Base-by-base conservation (phyloP, 768 basidiomycete species). In the Mycena albidolilacea region DNA sequence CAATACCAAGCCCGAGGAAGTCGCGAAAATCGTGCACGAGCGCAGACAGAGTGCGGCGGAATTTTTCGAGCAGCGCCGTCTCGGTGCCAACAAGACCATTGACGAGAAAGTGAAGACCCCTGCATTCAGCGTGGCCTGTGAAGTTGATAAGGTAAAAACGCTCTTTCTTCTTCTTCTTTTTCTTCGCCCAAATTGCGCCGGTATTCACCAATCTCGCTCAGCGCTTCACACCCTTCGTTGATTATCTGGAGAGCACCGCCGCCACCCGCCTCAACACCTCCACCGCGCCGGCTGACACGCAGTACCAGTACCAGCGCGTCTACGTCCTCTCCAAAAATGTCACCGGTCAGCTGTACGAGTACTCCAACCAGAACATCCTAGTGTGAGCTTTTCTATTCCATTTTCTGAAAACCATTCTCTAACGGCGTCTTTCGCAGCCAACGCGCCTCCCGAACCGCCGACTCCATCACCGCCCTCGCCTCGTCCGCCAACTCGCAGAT, bases 291-390 rank as follows among this genome's bases (percentile, higher is more conserved):
- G 84, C 86, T 12, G 88, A 91, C 75, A 83, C 87, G 57, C 88
- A 93, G 80, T 93, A 90, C 76, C 95, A 95, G 82, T 93, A 94
- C 78, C 93, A 94, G 79, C 93, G 94, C 59, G 93, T 89, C 58
- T 85, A 89, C 72, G 85, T 86, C 46, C 87, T 96, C 63, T 92
- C 93, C 41, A 88, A 86, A 76, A 88, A 89, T 52, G 84, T 94
- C 72, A 87, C 86, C 71, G 90, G 90, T 75, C 89, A 92, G 77
- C 77, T 94, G 55, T 88, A 87, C 72, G 88, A 84, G 38, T 92
- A 91, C 78, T 92, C 93, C 5, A 85, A 87, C 64, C 94, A 95
- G 75, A 92, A 84, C 69, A 86, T 82, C 60, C 81, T 94, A 57
- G 87, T 93, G 90, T 93, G 82, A 58, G 91, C 84, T 35, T 73